Percentiles rank a stretch among this genome's conserved stretches.
Conservation (phyloP, 176 grass and related monocot species). For the Lolium multiflorum region DNA sequence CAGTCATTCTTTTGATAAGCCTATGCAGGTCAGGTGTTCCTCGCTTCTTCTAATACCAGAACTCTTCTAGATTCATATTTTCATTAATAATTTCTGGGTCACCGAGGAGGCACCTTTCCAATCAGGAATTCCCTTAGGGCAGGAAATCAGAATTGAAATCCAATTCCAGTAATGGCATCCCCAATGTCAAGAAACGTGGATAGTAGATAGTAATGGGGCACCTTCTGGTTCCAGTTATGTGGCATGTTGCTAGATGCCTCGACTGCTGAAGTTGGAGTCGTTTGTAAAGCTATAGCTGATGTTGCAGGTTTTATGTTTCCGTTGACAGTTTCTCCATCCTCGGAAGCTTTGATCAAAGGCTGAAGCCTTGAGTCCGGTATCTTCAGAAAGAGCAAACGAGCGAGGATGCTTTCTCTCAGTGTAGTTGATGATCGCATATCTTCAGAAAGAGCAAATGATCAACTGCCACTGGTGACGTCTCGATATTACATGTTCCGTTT, state of each 20-base stretch:
- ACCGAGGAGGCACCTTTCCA: background rate
- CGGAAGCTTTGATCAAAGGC: background rate
- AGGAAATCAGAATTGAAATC: background rate
- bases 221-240: background rate
- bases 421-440: background rate
- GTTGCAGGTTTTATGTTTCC: background rate
- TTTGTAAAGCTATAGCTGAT: background rate
- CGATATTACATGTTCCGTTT: background rate
- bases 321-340: background rate
- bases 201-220: background rate
- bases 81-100: background rate
- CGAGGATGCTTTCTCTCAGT: background rate
- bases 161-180: background rate
- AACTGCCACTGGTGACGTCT: background rate
- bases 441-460: background rate
- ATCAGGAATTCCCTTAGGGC: background rate
- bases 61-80: conserved; percentile 8
- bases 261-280: background rate
- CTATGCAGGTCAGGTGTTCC: background rate
- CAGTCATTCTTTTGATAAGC: background rate
- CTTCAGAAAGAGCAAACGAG: too few relatives aligned
- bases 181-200: background rate
- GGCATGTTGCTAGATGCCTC: background rate
- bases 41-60: background rate
- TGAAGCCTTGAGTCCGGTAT: background rate